Percentiles rank a stretch among this genome's conserved stretches.
Conservation (phyloP, 331 rosid species). For the Prunus yedoensis region DNA sequence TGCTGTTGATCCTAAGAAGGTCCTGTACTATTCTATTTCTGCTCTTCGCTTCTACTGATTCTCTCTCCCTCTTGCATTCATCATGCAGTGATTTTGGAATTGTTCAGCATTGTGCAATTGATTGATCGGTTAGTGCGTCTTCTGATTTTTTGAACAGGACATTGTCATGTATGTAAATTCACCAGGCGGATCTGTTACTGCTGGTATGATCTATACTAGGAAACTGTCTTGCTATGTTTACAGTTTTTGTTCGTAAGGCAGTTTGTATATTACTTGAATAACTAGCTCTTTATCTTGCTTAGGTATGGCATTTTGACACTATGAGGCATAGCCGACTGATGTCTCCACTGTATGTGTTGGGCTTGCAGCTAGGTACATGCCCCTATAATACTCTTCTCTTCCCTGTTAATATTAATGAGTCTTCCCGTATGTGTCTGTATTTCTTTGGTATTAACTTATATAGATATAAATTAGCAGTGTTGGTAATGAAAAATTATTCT, state of each 20-base stretch:
- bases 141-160: slow-evolving; percentile 62
- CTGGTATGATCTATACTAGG: slow-evolving; percentile 57
- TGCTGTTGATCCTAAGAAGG: slow-evolving; percentile 94
- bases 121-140: slow-evolving; percentile 16
- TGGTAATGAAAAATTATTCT: background rate
- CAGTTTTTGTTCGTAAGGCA: background rate
- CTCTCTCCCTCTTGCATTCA: slow-evolving; percentile 11
- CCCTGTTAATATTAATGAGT: background rate
- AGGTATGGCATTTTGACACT: slow-evolving; percentile 98
- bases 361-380: slow-evolving; percentile 87
- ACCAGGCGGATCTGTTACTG: slow-evolving; percentile 99
- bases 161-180: slow-evolving; percentile 96
- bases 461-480: background rate
- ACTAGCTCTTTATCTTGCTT: slow-evolving; percentile 28
- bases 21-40: slow-evolving; percentile 16
- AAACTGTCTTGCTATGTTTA: background rate
- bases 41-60: background rate
- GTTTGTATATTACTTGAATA: background rate
- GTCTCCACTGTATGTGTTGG: slow-evolving; percentile 99
- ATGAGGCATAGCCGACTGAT: slow-evolving; percentile 91
- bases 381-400: background rate
- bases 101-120: background rate
- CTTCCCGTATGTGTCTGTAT: background rate
- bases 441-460: background rate
- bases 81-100: background rate